phyloP scores from a whole-genome alignment of 805 yeast species.

The Pichia exigua region DNA sequence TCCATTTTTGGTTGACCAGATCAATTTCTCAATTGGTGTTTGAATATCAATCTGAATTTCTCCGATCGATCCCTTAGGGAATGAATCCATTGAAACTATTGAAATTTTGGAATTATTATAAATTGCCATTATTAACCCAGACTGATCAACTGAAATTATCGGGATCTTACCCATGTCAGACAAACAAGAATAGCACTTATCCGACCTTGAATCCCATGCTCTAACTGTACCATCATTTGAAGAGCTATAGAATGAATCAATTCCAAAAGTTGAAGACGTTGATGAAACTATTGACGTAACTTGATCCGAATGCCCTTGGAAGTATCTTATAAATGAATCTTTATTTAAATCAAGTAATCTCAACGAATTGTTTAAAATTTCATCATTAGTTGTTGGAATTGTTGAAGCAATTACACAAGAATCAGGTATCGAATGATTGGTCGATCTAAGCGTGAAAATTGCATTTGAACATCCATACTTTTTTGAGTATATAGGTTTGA shows the following conservation, averaged over 20 bases:
- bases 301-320: conserved; percentile 74
- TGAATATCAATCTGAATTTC: conserved; percentile 33
- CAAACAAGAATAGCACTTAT: conserved; percentile 28
- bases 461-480: conserved; percentile 91
- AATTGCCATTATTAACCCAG: conserved; percentile 73
- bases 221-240: conserved; percentile 75
- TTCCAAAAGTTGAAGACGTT: conserved; percentile 43
- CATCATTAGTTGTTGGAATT: conserved; percentile 22
- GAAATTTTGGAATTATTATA: conserved; percentile 13
- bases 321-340: conserved; percentile 76
- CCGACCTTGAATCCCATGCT: conserved; percentile 76
- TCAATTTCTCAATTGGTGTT: conserved; percentile 5
- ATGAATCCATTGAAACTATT: conserved; percentile 16
- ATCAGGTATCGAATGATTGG: conserved; percentile 38
- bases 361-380: conserved; percentile 54
- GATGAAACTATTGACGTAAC: conserved; percentile 68
- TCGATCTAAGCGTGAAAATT: conserved; percentile 56
- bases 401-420: conserved; percentile 78
- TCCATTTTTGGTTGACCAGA: conserved; percentile 51
- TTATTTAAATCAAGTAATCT: conserved; percentile 71
- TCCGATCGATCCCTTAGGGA: conserved; percentile 15
- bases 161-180: not conserved
- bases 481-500: conserved; percentile 67
- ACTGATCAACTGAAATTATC: conserved; percentile 73
- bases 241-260: conserved; percentile 38